Conservation (phyloP, 768 basidiomycete species). For the Xerocomus potaroensis region DNA sequence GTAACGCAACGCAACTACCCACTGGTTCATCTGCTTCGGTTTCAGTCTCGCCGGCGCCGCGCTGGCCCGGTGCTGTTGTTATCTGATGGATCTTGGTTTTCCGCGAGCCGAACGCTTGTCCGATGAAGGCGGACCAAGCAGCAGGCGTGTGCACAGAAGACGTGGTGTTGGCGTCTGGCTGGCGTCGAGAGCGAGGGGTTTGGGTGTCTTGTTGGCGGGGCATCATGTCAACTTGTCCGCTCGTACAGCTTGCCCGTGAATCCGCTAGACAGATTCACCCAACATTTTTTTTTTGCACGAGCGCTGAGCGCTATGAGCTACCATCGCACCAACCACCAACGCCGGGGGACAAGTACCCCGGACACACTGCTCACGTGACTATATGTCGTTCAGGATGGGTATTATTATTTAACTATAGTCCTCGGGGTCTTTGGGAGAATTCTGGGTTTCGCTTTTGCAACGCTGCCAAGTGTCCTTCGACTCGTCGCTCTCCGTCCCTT, state of each 20-base stretch:
- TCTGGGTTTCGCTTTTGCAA: conserved; percentile 33
- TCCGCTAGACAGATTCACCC: neutral
- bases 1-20: conserved; percentile 25
- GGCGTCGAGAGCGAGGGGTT: too few species aligned
- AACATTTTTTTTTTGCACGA: neutral
- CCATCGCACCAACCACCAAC: too few species aligned
- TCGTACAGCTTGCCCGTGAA: too few species aligned
- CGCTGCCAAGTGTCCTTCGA: conserved; percentile 27
- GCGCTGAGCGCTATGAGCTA: neutral
- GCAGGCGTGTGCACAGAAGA: too few species aligned
- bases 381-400: neutral
- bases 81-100: conserved; percentile 44
- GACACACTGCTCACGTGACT: neutral
- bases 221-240: too few species aligned
- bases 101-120: conserved; percentile 27
- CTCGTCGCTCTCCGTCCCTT: conserved; percentile 31
- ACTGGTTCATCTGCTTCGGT: conserved; percentile 77
- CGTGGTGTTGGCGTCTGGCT: too few species aligned
- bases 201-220: too few species aligned
- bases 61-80: conserved; percentile 56
- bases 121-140: conserved; percentile 23
- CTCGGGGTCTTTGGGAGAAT: conserved; percentile 34
- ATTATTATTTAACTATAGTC: conserved; percentile 23
- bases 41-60: conserved; percentile 73
- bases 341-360: neutral